Conservation (phyloP, 495 filamentous ascomycete species). For the Podospora didyma region DNA sequence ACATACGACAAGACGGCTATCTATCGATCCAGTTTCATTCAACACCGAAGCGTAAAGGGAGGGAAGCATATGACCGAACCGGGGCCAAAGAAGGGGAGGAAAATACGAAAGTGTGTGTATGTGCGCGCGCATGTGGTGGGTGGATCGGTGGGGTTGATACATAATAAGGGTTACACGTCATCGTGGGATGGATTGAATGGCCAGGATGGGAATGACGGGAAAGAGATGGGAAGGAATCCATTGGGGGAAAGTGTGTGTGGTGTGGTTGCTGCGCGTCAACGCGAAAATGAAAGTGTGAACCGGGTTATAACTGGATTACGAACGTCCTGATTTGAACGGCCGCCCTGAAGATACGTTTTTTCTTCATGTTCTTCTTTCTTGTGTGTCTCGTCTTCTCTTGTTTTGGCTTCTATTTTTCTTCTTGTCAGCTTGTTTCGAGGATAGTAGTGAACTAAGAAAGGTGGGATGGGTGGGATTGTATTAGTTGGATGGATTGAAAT, state of each 20-base stretch:
- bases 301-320: background rate
- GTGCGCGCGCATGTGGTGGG: background rate
- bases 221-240: background rate
- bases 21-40: background rate
- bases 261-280: background rate
- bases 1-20: background rate
- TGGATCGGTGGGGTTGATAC: background rate
- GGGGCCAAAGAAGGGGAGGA: background rate
- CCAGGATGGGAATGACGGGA: background rate
- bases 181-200: no score
- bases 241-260: background rate
- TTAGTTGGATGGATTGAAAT: background rate
- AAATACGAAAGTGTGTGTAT: background rate
- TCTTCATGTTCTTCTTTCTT: background rate
- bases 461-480: background rate
- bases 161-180: background rate
- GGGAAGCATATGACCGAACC: background rate
- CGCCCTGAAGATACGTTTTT: background rate
- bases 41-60: background rate
- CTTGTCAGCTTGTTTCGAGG: background rate
- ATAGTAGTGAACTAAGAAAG: background rate
- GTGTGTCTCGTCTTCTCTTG: background rate
- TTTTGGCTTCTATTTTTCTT: background rate
- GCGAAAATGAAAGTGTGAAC: slow-evolving; percentile 2
- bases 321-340: background rate